phyloP scores from a whole-genome alignment of 768 basidiomycete genomes.

The Inosperma sp. region DNA sequence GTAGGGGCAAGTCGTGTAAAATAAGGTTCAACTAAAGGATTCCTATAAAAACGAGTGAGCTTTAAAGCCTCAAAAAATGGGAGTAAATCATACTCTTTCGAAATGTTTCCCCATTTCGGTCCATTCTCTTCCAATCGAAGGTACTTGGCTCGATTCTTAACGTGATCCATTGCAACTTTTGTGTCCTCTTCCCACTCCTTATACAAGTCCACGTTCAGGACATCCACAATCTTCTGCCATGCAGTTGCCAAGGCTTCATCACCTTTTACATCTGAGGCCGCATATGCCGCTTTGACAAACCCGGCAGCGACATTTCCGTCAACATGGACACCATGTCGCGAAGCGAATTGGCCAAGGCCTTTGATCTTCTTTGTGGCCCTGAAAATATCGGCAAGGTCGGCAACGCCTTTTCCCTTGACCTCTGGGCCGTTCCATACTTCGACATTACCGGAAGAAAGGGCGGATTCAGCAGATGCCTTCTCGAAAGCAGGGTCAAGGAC shows the following conservation, averaged over 20 bases:
- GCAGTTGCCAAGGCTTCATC: conserved; percentile 55
- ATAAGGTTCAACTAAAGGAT: conserved; percentile 84
- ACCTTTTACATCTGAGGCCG: conserved; percentile 36
- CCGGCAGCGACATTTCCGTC: conserved; percentile 65
- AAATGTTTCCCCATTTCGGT: conserved; percentile 79
- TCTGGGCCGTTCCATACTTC: conserved; percentile 58
- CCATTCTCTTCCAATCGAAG: conserved; percentile 78
- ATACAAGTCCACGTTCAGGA: conserved; percentile 86
- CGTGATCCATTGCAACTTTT: conserved; percentile 64
- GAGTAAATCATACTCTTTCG: conserved; percentile 59
- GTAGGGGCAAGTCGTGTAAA: conserved; percentile 74
- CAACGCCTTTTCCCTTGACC: conserved; percentile 53
- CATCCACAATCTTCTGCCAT: conserved; percentile 78
- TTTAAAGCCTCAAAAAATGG: neutral
- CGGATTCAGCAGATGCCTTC: conserved; percentile 50
- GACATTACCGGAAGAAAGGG: conserved; percentile 45
- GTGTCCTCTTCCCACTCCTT: conserved; percentile 82
- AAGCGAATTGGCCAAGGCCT: conserved; percentile 56
- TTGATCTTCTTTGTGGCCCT: conserved; percentile 50
- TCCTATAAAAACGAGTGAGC: conserved; percentile 37
- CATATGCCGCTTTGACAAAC: conserved; percentile 65
- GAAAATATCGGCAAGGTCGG: conserved; percentile 63
- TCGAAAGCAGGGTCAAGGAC: conserved; percentile 73
- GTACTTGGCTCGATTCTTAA: conserved; percentile 75
- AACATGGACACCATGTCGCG: conserved; percentile 64